Base-by-base conservation (phyloP, 768 basidiomycete genomes). In the Kwoniella mangroviensis region DNA sequence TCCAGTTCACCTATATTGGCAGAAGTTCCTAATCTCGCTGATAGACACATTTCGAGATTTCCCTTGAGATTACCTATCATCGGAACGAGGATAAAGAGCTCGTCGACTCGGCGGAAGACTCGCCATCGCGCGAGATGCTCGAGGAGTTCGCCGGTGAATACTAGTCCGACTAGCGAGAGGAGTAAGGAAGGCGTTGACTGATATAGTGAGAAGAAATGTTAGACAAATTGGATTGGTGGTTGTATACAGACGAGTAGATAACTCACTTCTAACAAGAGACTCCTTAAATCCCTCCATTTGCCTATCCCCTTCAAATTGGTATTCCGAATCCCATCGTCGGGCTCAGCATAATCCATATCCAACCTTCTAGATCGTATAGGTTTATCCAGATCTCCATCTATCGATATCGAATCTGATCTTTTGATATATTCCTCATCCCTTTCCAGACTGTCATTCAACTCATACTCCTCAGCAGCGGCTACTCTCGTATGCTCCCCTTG, bases 1-100 rank as follows among this genome's bases (percentile, higher is more conserved):
- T 98, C 94, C 4, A 99, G 89, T 70, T 94, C 89, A 54, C 96
- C 96, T 61, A 95, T 90, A 75, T 98, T 97, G 5, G 95, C 85
- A 72, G 94, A 91, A 0, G 97, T 99, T 1, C 92, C 91, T n/a
- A 99, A 87, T 15, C 96, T 88, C 0, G 97, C 94, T 3, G 94
- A 95, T 7, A 99, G 89, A 73, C 97, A 98, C 96, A 98, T 98
- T 83, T 98, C 97, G 45, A 98, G 88, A 79, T 99, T 86, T n/a
- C 96, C 97, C 78, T 97, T 98, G 67, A 99, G 88, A 76, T 98
- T 98, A 73, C 80, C 80, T 21, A 98, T 86, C 70, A 95, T 94
- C 12, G 96, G 95, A 3, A 98, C 90, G 63, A 98, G 92, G 86
- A 98, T 93, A 75, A 98, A 94, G 65, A 98, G 89, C 81, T 98